Evolutionary conservation across 768 basidiomycete species (phyloP).

Genomic region (Calocybe gangraenosa): DNA sequence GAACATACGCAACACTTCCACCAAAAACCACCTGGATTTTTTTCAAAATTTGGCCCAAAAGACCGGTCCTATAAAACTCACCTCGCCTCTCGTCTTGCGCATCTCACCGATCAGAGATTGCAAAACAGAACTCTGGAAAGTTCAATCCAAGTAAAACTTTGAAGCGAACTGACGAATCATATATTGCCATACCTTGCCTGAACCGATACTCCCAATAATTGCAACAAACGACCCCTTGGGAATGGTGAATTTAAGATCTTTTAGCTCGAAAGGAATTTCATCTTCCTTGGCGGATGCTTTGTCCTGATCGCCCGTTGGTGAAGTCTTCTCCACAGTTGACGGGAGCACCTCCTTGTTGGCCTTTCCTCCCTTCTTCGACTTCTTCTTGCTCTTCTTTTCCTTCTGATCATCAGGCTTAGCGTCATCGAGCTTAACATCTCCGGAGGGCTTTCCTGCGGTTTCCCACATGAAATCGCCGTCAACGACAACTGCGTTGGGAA

Average conservation of each 20-base stretch:
- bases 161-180: neutral
- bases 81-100: conserved; percentile 54
- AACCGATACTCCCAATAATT: conserved; percentile 73
- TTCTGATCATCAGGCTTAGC: conserved; percentile 9
- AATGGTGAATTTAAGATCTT: conserved; percentile 40
- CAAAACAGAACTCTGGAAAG: conserved; percentile 46
- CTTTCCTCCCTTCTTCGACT: conserved; percentile 15
- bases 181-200: conserved; percentile 53
- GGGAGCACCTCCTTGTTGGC: conserved; percentile 19
- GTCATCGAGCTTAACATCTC: conserved; percentile 8
- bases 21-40: conserved; percentile 41
- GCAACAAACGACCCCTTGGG: conserved; percentile 60
- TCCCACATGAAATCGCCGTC: conserved; percentile 56
- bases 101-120: conserved; percentile 65
- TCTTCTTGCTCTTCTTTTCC: conserved; percentile 13
- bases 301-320: conserved; percentile 14
- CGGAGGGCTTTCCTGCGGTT: conserved; percentile 18
- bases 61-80: conserved; percentile 19
- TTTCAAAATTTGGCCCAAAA: neutral
- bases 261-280: conserved; percentile 50
- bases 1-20: conserved; percentile 53
- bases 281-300: conserved; percentile 19
- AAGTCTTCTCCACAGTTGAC: conserved; percentile 13
- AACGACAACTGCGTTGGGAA: conserved; percentile 37
- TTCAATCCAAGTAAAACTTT: neutral